Base-by-base conservation (phyloP, 495 filamentous ascomycete genomes). In the Xylaria palmicola region DNA sequence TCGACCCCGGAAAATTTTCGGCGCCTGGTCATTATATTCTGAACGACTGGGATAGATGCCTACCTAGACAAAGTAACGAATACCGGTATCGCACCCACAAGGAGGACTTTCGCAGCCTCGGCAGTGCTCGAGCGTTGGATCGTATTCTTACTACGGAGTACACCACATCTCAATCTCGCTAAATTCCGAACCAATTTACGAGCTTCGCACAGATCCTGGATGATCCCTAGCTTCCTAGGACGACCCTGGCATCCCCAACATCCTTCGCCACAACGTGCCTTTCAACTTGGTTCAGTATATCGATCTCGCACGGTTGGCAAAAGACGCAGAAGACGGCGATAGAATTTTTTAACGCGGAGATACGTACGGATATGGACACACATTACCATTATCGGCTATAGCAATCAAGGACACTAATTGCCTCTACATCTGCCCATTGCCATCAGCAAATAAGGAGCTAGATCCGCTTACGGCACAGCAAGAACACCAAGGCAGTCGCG, bases 91-190 rank as follows among this genome's bases (percentile, higher is more conserved):
- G 20, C 27, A 56, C 39, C 26, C 37, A 44, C 53, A 12, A 39
- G n/a, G 53, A 24, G 45, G 56, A 59, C 8, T 51, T 52, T 52
- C 50, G 56, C 24, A 26, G 36, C 45, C 44, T 29, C 34, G 41
- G 56, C 27, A 20, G 47, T n/a, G 36, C 26, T 50, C 45, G 36
- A 52, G 13, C 39, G 19, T 13, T 6, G 34, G 19, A 4, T 45
- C 39, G 40, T 40, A 26, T 34, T 29, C 13, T 44, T 15, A 52
- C 47, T 29, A 17, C 51, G n/a, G n/a, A n/a, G n/a, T 44, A 15
- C 51, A 51, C 43, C 53, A 56, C 47, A 59, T 67, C 29, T 57
- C 67, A 72, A 72, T 72, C 63, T 72, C 69, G 69, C 69, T 72
- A 72, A 72, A 52, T 49, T 56, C 40, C 39, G 34, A 44, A 15